Conservation (phyloP, 2,329 filamentous ascomycete species). For the Pseudogymnoascus sp. region DNA sequence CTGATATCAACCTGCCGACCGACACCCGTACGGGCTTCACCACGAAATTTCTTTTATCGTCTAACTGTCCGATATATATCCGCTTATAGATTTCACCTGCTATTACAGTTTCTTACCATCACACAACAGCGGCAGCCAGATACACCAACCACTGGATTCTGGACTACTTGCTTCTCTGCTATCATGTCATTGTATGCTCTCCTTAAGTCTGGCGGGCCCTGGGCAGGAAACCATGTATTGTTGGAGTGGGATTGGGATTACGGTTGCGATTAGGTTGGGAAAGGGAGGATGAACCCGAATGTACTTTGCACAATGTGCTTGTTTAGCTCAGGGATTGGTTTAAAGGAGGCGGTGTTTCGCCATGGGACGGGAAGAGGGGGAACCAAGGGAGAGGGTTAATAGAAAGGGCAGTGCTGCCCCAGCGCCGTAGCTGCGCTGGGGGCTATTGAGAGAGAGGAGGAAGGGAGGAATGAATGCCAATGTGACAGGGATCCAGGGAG, state of each 20-base stretch:
- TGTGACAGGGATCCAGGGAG: background rate
- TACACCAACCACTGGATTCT: background rate
- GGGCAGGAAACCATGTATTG: conserved; percentile 1
- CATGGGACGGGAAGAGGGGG: background rate
- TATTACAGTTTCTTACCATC: background rate
- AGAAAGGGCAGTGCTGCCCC: background rate
- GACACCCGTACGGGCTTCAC: background rate
- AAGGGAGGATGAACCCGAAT: background rate
- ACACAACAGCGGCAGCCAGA: background rate
- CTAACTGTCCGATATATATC: conserved; percentile 4
- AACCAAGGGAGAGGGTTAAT: background rate
- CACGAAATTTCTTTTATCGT: background rate
- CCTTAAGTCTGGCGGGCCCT: background rate
- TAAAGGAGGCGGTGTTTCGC: background rate
- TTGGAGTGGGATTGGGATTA: background rate
- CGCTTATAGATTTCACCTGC: conserved; percentile 5
- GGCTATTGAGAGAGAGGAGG: background rate
- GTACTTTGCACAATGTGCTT: background rate
- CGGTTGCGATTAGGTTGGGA: background rate
- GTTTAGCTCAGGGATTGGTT: background rate
- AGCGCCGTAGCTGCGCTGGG: background rate
- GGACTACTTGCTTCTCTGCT: background rate
- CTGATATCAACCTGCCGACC: background rate
- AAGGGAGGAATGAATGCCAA: background rate
- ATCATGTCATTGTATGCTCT: background rate